Evolutionary conservation across 495 filamentous ascomycete species (phyloP).

Genomic region (Neurospora pannonica): DNA sequence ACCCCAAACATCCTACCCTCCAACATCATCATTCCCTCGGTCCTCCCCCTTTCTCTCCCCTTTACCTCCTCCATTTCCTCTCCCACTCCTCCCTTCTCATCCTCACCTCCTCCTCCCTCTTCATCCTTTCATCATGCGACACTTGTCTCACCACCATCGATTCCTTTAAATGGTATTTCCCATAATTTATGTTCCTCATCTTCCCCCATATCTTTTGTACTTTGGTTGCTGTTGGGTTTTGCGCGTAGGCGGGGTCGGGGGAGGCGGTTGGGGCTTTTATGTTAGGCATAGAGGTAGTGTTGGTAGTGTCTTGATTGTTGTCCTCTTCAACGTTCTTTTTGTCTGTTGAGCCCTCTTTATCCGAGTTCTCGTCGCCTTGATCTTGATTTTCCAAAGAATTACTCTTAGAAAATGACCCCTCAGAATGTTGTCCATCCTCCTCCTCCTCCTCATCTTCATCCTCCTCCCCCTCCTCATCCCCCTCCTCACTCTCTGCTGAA

Average conservation of each 20-base stretch:
- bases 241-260: background rate
- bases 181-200: background rate
- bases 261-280: background rate
- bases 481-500: background rate
- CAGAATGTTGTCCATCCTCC: no score
- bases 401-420: no score
- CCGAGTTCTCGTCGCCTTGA: background rate
- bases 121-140: background rate
- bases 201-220: background rate
- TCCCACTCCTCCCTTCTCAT: background rate
- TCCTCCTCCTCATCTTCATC: no score
- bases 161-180: background rate
- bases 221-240: background rate
- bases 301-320: no score
- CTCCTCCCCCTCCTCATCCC: background rate
- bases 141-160: background rate
- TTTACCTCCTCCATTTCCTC: background rate
- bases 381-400: no score
- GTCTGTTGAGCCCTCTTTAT: background rate
- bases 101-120: accelerated
- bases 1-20: no score
- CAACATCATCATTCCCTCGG: no score
- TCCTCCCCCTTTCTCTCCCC: no score
- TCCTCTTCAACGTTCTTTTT: background rate
- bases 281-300: background rate